Evolutionary conservation across 768 basidiomycete species (phyloP), one percentile per base, ranked within the genome.

Genomic region (Pleurotus citrinopileatus): DNA sequence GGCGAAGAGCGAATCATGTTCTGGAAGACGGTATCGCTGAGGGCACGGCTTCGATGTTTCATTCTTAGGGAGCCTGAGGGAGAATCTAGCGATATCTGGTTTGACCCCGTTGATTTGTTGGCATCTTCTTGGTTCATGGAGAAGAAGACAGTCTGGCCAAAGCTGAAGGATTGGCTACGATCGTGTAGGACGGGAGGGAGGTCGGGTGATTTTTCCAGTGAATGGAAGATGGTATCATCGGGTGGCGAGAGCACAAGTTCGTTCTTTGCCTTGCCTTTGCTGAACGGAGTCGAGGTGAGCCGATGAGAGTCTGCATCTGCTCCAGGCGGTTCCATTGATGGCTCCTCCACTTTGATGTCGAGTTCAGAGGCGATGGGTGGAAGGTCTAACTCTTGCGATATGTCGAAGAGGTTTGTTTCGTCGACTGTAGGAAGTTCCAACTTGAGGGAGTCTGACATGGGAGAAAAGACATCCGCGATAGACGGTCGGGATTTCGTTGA

Each of bases 161-260:
- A 78, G 62, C 82, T 84, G 66, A 85, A 86, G 1, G 85, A 86
- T n/a, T 84, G 77, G 57, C 82, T 84, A 27, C 83, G 81, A 52
- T 84, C 82, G 47, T 80, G 78, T 7, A 74, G 63, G 0, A 68
- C 63, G 4, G 67, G 54, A 15, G 70, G 66, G 1, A 76, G 58
- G 17, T 67, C 67, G 6, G 73, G 69, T 2, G 69, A 62, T 50
- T 69, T 74, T 45, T 79, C 75, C 40, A 64, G 65, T 0, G 70
- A 62, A 59, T 77, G 79, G 59, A 78, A 80, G 15, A 78, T 73
- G 3, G 71, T 68, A 52, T 80, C 76, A 55, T 78, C 78, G 17
- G 74, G 59, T 4, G 61, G 57, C 17, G 19, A 25, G 47, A 42
- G 36, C 37, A 25, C 34, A 22, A 8, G 4, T 37, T 56, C 50